Evolutionary conservation across 768 basidiomycete species (phyloP).

Genomic region (Cystobasidium onofrii): DNA sequence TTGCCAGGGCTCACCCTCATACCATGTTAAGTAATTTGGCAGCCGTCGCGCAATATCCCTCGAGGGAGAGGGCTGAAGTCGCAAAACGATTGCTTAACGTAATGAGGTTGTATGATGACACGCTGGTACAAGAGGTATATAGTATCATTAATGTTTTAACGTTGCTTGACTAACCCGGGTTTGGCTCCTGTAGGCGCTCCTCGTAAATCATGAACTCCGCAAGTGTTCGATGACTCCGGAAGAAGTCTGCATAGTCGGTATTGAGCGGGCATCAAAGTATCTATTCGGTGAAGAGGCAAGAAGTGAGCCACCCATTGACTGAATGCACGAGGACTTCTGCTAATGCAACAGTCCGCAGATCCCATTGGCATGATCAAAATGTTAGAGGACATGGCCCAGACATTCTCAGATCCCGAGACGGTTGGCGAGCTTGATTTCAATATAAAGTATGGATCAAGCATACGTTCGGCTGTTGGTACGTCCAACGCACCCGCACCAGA

Average conservation of each 20-base stretch:
- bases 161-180: too few species aligned
- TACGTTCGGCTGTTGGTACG: background rate
- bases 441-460: background rate
- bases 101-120: slow-evolving; percentile 11
- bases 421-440: slow-evolving; percentile 4
- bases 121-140: slow-evolving; percentile 22
- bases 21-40: slow-evolving; percentile 22
- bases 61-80: slow-evolving; percentile 3
- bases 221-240: slow-evolving; percentile 16
- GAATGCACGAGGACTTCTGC: background rate
- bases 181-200: slow-evolving; percentile 1
- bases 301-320: background rate
- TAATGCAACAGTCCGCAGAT: background rate
- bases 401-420: slow-evolving; percentile 7
- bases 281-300: slow-evolving; percentile 6
- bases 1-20: slow-evolving; percentile 16
- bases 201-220: slow-evolving; percentile 17
- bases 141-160: too few species aligned
- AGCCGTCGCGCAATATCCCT: background rate
- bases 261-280: slow-evolving; percentile 8
- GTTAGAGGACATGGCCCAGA: slow-evolving; percentile 1
- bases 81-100: slow-evolving; percentile 20
- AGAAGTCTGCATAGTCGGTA: slow-evolving; percentile 9
- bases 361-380: background rate
- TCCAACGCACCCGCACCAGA: background rate